These are phyloP conservation scores for Trametes versicolor DNA, from an alignment of 1,284 basidiomycete species.

Conservation along the genomic window DNA sequence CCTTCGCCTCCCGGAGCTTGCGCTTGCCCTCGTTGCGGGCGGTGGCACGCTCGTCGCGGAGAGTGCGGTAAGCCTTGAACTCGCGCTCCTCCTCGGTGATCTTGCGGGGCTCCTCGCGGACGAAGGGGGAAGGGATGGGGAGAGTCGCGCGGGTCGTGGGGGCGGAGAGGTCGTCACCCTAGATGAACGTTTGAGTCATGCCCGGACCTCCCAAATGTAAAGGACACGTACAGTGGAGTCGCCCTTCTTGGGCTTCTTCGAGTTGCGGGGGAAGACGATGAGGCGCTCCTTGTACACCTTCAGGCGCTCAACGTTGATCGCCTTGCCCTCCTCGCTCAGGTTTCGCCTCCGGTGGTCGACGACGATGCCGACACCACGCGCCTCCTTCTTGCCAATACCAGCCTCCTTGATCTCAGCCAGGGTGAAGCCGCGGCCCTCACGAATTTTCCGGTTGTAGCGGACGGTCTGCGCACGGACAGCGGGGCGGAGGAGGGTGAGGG, in stretches of 20 bases:
- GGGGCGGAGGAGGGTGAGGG: constrained; percentile 92
- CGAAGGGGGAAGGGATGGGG: constrained; percentile 75
- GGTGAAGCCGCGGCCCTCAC: constrained; percentile 98
- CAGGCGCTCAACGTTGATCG: constrained; percentile 94
- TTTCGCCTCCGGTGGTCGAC: constrained; percentile 99
- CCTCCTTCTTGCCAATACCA: constrained; percentile 95
- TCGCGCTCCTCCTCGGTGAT: constrained; percentile 94
- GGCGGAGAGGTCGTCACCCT: constrained; percentile 89
- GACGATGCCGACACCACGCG: constrained; percentile 92
- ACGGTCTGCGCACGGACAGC: constrained; percentile 97
- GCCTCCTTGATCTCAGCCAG: constrained; percentile 95
- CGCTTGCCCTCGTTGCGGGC: constrained; percentile 90
- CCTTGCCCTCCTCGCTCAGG: constrained; percentile 97
- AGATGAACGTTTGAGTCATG: constrained; percentile 19
- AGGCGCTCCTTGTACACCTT: constrained; percentile 91
- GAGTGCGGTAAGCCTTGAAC: constrained; percentile 89
- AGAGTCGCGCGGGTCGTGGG: constrained; percentile 79
- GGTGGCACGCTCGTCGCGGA: constrained; percentile 88
- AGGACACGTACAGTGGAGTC: constrained; percentile 81
- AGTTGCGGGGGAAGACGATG: constrained; percentile 96
- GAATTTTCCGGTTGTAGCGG: constrained; percentile 98
- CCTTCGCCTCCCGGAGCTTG: constrained; percentile 85
- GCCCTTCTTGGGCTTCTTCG: constrained; percentile 95
- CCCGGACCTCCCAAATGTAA: constrained; percentile 7
- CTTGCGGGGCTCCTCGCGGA: constrained; percentile 89